Conservation (phyloP, 2,329 filamentous ascomycete genomes). For the Sclerotinia nivalis region DNA sequence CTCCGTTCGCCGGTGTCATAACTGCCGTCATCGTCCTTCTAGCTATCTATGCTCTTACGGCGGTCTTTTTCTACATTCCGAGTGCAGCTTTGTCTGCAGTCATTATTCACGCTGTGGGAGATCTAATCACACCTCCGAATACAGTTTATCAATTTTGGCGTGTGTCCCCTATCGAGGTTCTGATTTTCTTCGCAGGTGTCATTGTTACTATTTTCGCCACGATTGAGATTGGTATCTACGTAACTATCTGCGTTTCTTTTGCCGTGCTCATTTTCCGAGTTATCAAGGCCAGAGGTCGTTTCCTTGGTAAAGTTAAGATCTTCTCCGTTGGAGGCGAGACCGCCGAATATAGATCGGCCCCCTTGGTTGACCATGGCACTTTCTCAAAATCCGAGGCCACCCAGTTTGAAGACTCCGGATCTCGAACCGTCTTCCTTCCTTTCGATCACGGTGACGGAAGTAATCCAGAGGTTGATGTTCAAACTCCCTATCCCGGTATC, state of each 20-base stretch:
- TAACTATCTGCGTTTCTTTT: slow-evolving; percentile 74
- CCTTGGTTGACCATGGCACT: slow-evolving; percentile 60
- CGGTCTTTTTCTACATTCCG: slow-evolving; percentile 93
- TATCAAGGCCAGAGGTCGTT: slow-evolving; percentile 77
- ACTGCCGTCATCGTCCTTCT: slow-evolving; percentile 83
- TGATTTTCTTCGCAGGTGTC: slow-evolving; percentile 93
- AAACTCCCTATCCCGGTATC: slow-evolving; percentile 83
- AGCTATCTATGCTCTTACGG: slow-evolving; percentile 84
- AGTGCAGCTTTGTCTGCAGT: slow-evolving; percentile 78
- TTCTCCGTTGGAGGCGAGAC: slow-evolving; percentile 70
- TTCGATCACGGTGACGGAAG: slow-evolving; percentile 86
- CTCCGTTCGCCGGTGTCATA: slow-evolving; percentile 85
- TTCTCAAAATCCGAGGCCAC: slow-evolving; percentile 36
- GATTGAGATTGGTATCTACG: slow-evolving; percentile 93
- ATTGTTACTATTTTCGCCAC: slow-evolving; percentile 82
- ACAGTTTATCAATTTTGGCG: slow-evolving; percentile 95
- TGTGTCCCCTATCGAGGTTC: slow-evolving; percentile 83
- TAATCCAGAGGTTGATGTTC: slow-evolving; percentile 79
- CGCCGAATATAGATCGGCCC: slow-evolving; percentile 56
- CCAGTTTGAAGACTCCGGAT: slow-evolving; percentile 47
- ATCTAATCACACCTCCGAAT: slow-evolving; percentile 87
- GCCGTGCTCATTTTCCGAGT: slow-evolving; percentile 81
- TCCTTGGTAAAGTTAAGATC: slow-evolving; percentile 80
- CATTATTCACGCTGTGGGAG: slow-evolving; percentile 93
- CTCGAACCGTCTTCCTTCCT: slow-evolving; percentile 82